Evolutionary conservation across 768 basidiomycete genomes (phyloP).

Genomic region (Paxillus involutus): DNA sequence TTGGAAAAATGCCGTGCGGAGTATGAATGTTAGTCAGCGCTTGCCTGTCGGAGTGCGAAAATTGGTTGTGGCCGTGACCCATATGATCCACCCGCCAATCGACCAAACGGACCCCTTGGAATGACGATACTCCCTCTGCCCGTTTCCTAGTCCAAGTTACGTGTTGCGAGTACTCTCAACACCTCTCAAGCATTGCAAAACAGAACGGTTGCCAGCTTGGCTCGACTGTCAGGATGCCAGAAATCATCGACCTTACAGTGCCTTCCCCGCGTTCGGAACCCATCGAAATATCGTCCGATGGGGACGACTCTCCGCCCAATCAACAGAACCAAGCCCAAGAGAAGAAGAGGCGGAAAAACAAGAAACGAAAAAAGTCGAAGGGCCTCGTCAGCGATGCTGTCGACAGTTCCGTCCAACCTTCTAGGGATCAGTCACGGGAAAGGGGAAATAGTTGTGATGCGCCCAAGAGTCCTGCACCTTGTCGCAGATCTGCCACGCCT

Average conservation of each 20-base stretch:
- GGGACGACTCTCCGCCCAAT: conserved; percentile 5
- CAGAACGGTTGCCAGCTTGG: too few relatives aligned
- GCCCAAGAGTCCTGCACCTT: conserved; percentile 12
- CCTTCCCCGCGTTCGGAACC: conserved; percentile 25
- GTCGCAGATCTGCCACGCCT: conserved; percentile 42
- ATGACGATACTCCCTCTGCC: too few relatives aligned
- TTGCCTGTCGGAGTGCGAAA: too few relatives aligned
- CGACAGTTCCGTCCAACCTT: conserved; percentile 16
- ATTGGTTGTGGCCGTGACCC: too few relatives aligned
- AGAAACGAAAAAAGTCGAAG: conserved; percentile 24
- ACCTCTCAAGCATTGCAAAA: too few relatives aligned
- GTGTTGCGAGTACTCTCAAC: too few relatives aligned
- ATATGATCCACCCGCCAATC: too few relatives aligned
- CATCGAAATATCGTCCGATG: conserved; percentile 32
- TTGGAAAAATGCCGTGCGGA: too few relatives aligned
- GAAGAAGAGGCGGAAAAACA: conserved; percentile 26
- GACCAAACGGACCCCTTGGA: too few relatives aligned
- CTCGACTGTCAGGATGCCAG: conserved; percentile 18
- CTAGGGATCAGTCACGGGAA: conserved; percentile 20
- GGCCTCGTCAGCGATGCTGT: conserved; percentile 11
- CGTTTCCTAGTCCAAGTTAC: too few relatives aligned
- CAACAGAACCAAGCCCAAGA: conserved; percentile 8
- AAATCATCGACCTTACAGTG: conserved; percentile 34
- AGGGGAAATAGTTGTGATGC: conserved; percentile 2
- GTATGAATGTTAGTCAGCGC: too few relatives aligned